Conservation (phyloP, 768 basidiomycete genomes). For the Panus rudis region DNA sequence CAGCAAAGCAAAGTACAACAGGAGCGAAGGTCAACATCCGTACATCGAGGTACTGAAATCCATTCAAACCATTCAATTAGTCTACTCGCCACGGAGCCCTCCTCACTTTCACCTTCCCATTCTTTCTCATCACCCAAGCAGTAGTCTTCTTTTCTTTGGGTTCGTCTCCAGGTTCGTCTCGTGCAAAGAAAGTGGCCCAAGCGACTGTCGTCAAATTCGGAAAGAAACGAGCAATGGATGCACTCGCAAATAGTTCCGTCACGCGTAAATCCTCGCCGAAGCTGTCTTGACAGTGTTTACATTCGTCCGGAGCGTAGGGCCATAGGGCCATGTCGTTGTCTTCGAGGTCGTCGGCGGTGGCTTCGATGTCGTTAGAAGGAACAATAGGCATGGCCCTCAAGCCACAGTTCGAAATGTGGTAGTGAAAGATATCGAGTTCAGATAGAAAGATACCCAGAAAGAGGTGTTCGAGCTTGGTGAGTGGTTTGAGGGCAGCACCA, state of each 20-base stretch:
- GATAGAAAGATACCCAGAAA: conserved; percentile 63
- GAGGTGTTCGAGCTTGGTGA: conserved; percentile 41
- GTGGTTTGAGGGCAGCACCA: conserved; percentile 36
- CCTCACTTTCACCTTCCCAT: conserved; percentile 36
- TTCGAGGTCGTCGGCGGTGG: conserved; percentile 4
- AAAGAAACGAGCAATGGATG: conserved; percentile 37
- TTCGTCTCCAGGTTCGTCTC: conserved; percentile 9
- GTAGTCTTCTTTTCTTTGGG: conserved; percentile 25
- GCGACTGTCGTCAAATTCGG: conserved; percentile 36
- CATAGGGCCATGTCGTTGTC: background rate
- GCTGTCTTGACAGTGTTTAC: conserved; percentile 29
- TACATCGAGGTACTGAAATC: too few species aligned
- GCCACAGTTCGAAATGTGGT: conserved; percentile 37
- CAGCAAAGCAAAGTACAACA: too few species aligned
- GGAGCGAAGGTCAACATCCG: too few species aligned
- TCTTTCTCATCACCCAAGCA: conserved; percentile 33
- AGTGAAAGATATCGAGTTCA: conserved; percentile 39
- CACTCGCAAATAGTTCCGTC: conserved; percentile 42
- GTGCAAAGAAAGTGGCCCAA: conserved; percentile 46
- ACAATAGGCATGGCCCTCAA: background rate
- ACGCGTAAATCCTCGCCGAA: conserved; percentile 27
- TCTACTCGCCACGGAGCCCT: conserved; percentile 36
- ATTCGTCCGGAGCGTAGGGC: conserved; percentile 23
- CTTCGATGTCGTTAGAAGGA: background rate
- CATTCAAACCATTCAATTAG: too few species aligned